Evolutionary conservation across 805 yeast genomes (phyloP).

Genomic region (Ogataea trehaloabstinens): DNA sequence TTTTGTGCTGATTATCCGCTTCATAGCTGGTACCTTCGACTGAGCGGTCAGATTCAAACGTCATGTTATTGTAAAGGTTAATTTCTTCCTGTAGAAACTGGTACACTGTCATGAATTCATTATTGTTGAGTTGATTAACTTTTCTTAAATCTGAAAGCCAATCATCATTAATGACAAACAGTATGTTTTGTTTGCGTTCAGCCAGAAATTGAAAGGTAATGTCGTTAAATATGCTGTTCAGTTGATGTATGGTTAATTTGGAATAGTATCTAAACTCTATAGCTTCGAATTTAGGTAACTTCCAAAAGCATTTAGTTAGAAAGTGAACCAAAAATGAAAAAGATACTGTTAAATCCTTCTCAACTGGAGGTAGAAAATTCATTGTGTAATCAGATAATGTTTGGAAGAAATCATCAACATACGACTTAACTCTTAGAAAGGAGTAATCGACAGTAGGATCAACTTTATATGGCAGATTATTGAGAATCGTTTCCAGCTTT

Average conservation of each 20-base stretch:
- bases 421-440: conserved; percentile 66
- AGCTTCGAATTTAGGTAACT: conserved; percentile 64
- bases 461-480: conserved; percentile 70
- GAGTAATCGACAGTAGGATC: conserved; percentile 74
- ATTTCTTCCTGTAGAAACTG: conserved; percentile 27
- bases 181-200: conserved; percentile 33
- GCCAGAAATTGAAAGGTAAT: conserved; percentile 24
- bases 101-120: conserved; percentile 25
- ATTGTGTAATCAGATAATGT: conserved; percentile 74
- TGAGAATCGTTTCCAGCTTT: conserved; percentile 44
- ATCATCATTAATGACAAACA: conserved; percentile 30
- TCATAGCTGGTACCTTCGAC: not conserved
- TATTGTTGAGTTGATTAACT: conserved; percentile 31
- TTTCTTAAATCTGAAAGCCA: conserved; percentile 29
- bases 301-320: conserved; percentile 57
- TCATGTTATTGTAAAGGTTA: conserved; percentile 21
- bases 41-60: conserved; percentile 7
- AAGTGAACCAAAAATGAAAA: conserved; percentile 59
- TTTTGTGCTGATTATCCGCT: not conserved
- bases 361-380: conserved; percentile 70
- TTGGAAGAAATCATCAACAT: conserved; percentile 64
- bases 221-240: conserved; percentile 30
- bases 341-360: conserved; percentile 49
- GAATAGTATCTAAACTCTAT: conserved; percentile 49
- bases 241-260: conserved; percentile 32